phyloP scores from a whole-genome alignment of 2,329 filamentous ascomycete species.

The Chrysoporthe deuterocubensis region DNA sequence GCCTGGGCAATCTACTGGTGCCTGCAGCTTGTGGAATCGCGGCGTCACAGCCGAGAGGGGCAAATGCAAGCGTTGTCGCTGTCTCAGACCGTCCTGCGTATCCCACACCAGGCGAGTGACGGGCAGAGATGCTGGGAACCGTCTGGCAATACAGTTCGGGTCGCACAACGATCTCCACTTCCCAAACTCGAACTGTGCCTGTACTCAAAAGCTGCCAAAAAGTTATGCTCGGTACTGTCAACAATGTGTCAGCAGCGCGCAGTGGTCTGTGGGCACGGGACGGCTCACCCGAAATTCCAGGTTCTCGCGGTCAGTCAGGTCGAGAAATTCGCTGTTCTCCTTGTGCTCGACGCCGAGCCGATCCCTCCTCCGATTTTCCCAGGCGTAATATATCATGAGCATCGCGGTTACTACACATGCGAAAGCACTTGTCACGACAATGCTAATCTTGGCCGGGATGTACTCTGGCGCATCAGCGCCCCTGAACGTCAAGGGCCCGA shows the following conservation, averaged over 20 bases:
- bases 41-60: neutral
- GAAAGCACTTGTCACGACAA: constrained; percentile 38
- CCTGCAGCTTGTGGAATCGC: neutral
- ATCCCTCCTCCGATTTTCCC: constrained; percentile 29
- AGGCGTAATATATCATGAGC: constrained; percentile 28
- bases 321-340: constrained; percentile 37
- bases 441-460: constrained; percentile 47
- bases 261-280: neutral
- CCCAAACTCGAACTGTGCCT: neutral
- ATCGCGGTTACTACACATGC: constrained; percentile 21
- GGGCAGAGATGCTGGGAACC: neutral
- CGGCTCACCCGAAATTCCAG: constrained; percentile 33
- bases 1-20: neutral
- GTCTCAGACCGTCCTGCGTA: too few relatives aligned
- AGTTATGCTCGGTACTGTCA: constrained; percentile 24
- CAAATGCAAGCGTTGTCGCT: neutral
- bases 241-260: constrained; percentile 14
- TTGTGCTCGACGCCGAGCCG: constrained; percentile 29
- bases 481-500: constrained; percentile 45
- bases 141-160: neutral
- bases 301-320: constrained; percentile 39
- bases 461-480: constrained; percentile 41
- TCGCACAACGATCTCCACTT: neutral
- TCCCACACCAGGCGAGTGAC: too few relatives aligned
- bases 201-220: neutral